These are phyloP conservation scores for Flaveria robusta DNA, from an alignment of 129 eudicot genomes.

Conservation along the genomic window DNA sequence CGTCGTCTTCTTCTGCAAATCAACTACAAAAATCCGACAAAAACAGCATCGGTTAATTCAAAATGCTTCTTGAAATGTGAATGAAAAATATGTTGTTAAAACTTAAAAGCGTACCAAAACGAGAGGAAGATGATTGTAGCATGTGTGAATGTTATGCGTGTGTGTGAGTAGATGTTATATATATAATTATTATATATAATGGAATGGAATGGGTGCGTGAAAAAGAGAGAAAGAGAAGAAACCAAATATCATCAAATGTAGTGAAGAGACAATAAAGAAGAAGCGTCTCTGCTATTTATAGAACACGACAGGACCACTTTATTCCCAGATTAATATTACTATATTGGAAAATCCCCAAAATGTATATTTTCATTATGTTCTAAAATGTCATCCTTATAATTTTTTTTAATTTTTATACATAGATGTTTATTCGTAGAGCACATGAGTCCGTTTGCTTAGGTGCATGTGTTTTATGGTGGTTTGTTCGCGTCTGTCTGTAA, in stretches of 20 bases:
- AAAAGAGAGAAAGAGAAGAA: slow-evolving; percentile 16
- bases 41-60: not conserved
- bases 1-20: slow-evolving; percentile 13
- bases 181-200: no score
- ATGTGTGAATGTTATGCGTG: not conserved
- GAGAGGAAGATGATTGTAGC: no score
- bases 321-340: not conserved
- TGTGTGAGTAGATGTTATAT: no score
- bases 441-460: no score
- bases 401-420: no score
- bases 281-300: slow-evolving; percentile 34
- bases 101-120: slow-evolving; percentile 8
- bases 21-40: not conserved
- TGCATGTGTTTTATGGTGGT: no score
- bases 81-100: not conserved
- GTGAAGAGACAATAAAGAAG: slow-evolving; percentile 30
- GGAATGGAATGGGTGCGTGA: no score
- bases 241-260: slow-evolving; percentile 26
- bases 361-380: no score
- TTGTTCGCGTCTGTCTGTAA: no score
- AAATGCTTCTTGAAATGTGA: slow-evolving; percentile 2
- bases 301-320: slow-evolving; percentile 20
- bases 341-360: no score
- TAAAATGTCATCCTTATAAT: no score
- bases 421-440: no score